Evolutionary conservation across 352 stramenopile species (phyloP), one percentile per base, ranked within the genome.

Genomic region (Pythium sukuiense): DNA sequence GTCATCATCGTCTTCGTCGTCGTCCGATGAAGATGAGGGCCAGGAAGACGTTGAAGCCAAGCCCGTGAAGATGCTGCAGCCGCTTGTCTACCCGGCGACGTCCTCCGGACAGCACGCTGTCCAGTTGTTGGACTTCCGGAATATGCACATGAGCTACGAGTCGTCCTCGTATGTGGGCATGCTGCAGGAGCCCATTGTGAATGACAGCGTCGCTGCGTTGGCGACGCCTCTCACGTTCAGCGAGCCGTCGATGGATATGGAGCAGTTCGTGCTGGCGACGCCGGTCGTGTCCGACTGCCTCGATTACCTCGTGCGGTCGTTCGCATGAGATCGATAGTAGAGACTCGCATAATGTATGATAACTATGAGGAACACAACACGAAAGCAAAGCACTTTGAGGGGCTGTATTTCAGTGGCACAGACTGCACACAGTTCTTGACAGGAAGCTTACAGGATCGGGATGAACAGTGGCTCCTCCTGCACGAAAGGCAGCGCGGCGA

Each of bases 401-500:
- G 18, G 16, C 20, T 54, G 46, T 54, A 54, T 45, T 50, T 41
- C 32, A 37, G 6, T 39, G 30, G 14, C 33, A 11, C 11, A 16
- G 13, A 45, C 37, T 45, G 37, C 37, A 3, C 8, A 11, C 37
- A 37, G 32, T 37, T 11, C 32, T 37, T 9, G 32, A 37, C 32
- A 9, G 32, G 32, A 6, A 37, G 53, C 32, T 71, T 74, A 77
- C 61, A 83, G 61, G 63, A 94, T 94, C 26, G 86, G 86, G 48
- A 94, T 76, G 67, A 87, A 92, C 41, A 94, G 80, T 37, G 90
- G 89, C 62, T 89, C 75, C 52, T 90, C 83, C 72, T 93, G 76
- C 32, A 93, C 89, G 69, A 97, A 97, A 16, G 85, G 77, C 30
- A 97, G 75, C 61, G 83, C 81, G 55, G 95, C 87, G 70, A 98